Percentiles rank a stretch among this genome's conserved stretches.
phyloP scores from a whole-genome alignment of 208 protist species.

The Leishmania tropica region DNA sequence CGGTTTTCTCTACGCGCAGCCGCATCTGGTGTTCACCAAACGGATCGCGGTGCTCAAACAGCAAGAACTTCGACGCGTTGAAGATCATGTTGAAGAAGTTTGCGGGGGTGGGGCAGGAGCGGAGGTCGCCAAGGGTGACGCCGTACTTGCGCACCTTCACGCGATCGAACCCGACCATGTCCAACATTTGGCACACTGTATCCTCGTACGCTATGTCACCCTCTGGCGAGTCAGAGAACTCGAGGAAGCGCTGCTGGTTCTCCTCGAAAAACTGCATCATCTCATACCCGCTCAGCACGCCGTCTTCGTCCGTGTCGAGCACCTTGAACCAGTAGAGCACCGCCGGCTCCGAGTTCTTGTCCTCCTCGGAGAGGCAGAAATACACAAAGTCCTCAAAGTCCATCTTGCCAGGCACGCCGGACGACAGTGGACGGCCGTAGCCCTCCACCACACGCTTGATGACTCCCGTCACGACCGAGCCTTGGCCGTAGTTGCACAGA shows the following conservation, averaged over 20 bases:
- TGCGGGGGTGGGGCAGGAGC: conserved; percentile 77
- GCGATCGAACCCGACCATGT: conserved; percentile 89
- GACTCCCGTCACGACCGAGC: conserved; percentile 65
- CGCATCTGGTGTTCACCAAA: conserved; percentile 81
- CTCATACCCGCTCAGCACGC: conserved; percentile 94
- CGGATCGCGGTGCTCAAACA: conserved; percentile 93
- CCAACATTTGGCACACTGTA: conserved; percentile 95
- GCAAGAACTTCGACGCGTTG: conserved; percentile 95
- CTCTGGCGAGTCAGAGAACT: conserved; percentile 62
- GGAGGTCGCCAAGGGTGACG: conserved; percentile 92
- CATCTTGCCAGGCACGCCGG: conserved; percentile 58
- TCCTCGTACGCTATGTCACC: conserved; percentile 78
- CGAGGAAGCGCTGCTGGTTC: conserved; percentile 89
- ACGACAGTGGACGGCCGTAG: conserved; percentile 62
- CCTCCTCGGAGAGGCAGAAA: conserved; percentile 97
- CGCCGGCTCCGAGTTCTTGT: conserved; percentile 92
- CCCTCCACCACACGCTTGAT: conserved; percentile 85
- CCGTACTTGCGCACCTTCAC: conserved; percentile 44
- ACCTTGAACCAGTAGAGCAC: conserved; percentile 97
- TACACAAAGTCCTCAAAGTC: conserved; percentile 96
- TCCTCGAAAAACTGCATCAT: conserved; percentile 93
- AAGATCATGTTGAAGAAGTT: conserved; percentile 97
- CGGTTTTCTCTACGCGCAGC: conserved; percentile 71
- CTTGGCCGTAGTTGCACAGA: conserved; percentile 87
- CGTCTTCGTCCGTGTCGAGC: conserved; percentile 94